Evolutionary conservation across 129 eudicot species (phyloP), one percentile per base, ranked within the genome.

Genomic region (Centrapalus pauciflorus): DNA sequence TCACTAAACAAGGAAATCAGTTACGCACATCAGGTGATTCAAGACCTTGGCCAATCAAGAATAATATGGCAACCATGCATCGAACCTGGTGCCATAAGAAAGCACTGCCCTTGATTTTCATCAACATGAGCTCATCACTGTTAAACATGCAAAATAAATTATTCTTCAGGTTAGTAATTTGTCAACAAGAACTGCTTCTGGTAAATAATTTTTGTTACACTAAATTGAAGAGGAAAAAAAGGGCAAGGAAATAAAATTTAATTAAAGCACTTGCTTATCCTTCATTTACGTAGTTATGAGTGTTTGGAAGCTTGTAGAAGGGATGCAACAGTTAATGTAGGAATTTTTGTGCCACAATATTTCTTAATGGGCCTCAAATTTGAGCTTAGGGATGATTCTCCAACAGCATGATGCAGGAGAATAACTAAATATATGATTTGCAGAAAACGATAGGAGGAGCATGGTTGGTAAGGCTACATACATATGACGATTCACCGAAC

Each of bases 21-120:
- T 64, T 55, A 85, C 95, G 54, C 79, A 92, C 98, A 77, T 83
- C 65, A 25, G 95, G 80, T 63, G 96, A 85, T 80, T 92, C 96
- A 68, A 88, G 85, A 79, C 95, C 98, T 60, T 80, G 84, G 57
- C 98, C 98, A 60, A 92, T 80, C 82, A 92, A 54, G 84, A 92
- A 92, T 34, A 92, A 80, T 60, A 92, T 87, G 37, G 98, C 91
- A 79, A 88, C 96, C 95, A 92, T 92, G 91, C 98, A 92, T 33
- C 98, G 87, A 50, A 92, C 89, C 69, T 92, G 98, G 76, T 92
- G 98, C 98, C 98, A 92, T 70, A 92, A 77, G 77, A 92, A 92
- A 72, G 98, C 98, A 78, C 85, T 88, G 54, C 98, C 98, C 84
- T 69, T 83, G 81, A 88, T 82, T 70, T 82, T 83, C 74, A 92